Percentiles rank a stretch among this genome's conserved stretches.
Conservation (phyloP, 1,284 basidiomycete genomes). For the Sporisorium graminicola region DNA sequence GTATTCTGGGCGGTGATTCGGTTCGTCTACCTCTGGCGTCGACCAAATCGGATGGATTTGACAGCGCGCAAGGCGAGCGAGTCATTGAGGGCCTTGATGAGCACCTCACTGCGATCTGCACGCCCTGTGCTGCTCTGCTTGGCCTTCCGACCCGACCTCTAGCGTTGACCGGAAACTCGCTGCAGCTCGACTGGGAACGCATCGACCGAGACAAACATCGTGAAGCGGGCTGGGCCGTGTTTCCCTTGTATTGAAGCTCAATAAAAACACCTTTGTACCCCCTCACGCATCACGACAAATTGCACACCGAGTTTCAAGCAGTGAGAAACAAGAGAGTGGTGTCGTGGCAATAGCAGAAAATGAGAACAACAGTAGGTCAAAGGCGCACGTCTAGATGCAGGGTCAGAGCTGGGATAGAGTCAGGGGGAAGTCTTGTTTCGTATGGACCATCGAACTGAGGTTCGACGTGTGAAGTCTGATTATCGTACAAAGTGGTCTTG, state of each 20-base stretch:
- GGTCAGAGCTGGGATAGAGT: background rate
- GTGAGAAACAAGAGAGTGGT: slow-evolving; percentile 26
- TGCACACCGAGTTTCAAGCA: background rate
- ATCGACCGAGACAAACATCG: slow-evolving; percentile 20
- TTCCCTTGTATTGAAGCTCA: slow-evolving; percentile 32
- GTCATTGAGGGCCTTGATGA: slow-evolving; percentile 29
- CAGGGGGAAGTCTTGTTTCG: slow-evolving; percentile 2
- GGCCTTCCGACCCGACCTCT: slow-evolving; percentile 23
- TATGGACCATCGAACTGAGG: slow-evolving; percentile 6
- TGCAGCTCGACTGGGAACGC: slow-evolving; percentile 31
- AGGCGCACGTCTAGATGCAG: slow-evolving; percentile 20
- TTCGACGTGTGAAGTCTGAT: slow-evolving; percentile 16
- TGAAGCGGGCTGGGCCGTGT: slow-evolving; percentile 35
- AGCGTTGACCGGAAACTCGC: background rate
- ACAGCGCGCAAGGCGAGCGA: background rate
- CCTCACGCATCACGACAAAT: background rate
- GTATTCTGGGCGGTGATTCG: slow-evolving; percentile 40
- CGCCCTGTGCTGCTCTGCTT: slow-evolving; percentile 34
- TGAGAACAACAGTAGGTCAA: slow-evolving; percentile 17
- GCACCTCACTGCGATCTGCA: slow-evolving; percentile 36
- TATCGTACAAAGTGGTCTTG: slow-evolving; percentile 38
- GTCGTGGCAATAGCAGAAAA: slow-evolving; percentile 22
- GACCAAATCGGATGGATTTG: background rate
- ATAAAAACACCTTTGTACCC: background rate
- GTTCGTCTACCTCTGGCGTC: slow-evolving; percentile 18